A percentile compares a stretch with the other conserved stretches of the same genome.
Conservation (phyloP, 2,329 filamentous ascomycete species). For the Aureobasidium sp. region DNA sequence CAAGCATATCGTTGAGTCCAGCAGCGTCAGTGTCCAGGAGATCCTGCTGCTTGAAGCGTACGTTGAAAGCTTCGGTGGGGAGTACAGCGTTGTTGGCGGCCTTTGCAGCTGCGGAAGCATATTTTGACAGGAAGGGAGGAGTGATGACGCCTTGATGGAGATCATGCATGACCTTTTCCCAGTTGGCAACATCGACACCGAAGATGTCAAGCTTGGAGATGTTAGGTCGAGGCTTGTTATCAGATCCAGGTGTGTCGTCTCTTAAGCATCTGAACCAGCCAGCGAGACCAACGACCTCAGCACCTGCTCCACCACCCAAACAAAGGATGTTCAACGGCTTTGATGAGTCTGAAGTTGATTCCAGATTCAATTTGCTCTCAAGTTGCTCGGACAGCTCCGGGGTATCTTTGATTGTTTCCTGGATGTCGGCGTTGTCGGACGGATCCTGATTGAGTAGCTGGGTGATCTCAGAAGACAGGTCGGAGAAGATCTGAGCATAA, state of each 20-base stretch:
- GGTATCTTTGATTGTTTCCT: neutral
- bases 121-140: conserved; percentile 51
- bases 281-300: conserved; percentile 71
- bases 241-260: neutral
- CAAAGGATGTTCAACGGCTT: conserved; percentile 53
- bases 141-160: conserved; percentile 65
- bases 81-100: conserved; percentile 45
- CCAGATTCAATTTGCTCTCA: neutral
- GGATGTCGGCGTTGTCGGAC: neutral
- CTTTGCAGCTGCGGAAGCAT: conserved; percentile 51
- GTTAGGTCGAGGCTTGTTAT: conserved; percentile 12
- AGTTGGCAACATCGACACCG: conserved; percentile 86
- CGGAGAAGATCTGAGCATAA: conserved; percentile 70
- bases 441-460: neutral
- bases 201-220: conserved; percentile 51
- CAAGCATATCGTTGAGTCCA: conserved; percentile 37
- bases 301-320: conserved; percentile 71
- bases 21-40: conserved; percentile 48
- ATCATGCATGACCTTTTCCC: conserved; percentile 68
- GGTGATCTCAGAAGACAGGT: conserved; percentile 31
- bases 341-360: neutral
- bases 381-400: neutral
- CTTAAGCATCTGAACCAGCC: conserved; percentile 48
- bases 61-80: conserved; percentile 31
- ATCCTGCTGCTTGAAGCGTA: conserved; percentile 57